phyloP scores from a whole-genome alignment of 768 basidiomycete species.

The Lentinula sp. region DNA sequence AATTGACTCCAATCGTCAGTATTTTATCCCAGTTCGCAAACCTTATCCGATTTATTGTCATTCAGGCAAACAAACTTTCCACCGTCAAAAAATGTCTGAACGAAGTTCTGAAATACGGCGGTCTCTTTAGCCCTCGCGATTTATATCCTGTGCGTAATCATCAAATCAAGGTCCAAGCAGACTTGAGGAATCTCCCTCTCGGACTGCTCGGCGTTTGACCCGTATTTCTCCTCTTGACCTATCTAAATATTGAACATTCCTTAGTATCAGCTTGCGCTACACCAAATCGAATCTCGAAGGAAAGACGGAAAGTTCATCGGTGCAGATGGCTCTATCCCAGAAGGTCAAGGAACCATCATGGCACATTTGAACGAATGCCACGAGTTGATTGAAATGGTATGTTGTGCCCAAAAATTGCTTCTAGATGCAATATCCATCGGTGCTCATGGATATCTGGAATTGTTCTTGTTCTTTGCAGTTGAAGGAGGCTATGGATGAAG shows the following conservation, averaged over 20 bases:
- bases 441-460: not conserved
- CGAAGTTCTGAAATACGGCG: conserved; percentile 93
- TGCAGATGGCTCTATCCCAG: conserved; percentile 82
- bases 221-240: too few relatives aligned
- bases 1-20: conserved; percentile 90
- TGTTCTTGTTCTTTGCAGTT: conserved; percentile 27
- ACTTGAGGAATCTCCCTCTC: too few relatives aligned
- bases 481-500: conserved; percentile 80
- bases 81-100: conserved; percentile 97
- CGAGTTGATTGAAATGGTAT: conserved; percentile 90
- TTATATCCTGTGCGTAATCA: conserved; percentile 74
- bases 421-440: not conserved
- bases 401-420: conserved; percentile 12
- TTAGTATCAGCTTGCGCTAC: conserved; percentile 89
- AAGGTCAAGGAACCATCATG: conserved; percentile 95
- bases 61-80: conserved; percentile 89
- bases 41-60: not conserved
- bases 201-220: too few relatives aligned
- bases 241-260: not conserved
- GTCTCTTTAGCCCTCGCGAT: conserved; percentile 87
- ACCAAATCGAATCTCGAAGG: conserved; percentile 91
- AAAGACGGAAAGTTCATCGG: conserved; percentile 93
- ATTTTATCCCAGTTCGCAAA: not conserved
- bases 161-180: not conserved
- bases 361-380: conserved; percentile 96